Evolutionary conservation across 306 rosid genomes (phyloP).

Genomic region (Rubus idaeus): DNA sequence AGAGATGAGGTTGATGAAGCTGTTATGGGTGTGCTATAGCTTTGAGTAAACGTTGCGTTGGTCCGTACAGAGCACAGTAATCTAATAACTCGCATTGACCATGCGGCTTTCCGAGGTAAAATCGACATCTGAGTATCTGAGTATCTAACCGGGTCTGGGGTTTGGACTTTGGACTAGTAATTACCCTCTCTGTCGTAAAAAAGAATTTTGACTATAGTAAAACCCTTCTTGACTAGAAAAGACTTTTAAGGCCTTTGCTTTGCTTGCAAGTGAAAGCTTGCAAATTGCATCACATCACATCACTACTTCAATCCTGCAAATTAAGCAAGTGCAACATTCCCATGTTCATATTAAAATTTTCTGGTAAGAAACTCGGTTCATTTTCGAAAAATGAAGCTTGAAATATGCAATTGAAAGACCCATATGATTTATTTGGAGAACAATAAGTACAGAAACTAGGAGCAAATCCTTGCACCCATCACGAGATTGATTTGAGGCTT

Average conservation of each 20-base stretch:
- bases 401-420: background rate
- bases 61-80: conserved; percentile 24
- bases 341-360: too few species aligned
- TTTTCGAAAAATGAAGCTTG: background rate
- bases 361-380: too few species aligned
- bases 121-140: conserved; percentile 13
- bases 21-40: background rate
- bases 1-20: conserved; percentile 23
- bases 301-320: too few species aligned
- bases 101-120: conserved; percentile 16
- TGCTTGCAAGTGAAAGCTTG: too few species aligned
- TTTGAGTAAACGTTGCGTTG: conserved; percentile 20
- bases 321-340: too few species aligned
- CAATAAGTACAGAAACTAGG: background rate
- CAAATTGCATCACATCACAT: too few species aligned
- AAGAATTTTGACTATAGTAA: too few species aligned
- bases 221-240: too few species aligned
- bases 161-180: too few species aligned
- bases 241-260: background rate
- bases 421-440: background rate
- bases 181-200: too few species aligned
- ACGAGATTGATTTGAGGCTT: background rate
- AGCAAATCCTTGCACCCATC: background rate
- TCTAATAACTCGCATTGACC: conserved; percentile 15
- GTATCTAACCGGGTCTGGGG: too few species aligned